Conservation (phyloP, 768 basidiomycete genomes). For the Russula virescens region DNA sequence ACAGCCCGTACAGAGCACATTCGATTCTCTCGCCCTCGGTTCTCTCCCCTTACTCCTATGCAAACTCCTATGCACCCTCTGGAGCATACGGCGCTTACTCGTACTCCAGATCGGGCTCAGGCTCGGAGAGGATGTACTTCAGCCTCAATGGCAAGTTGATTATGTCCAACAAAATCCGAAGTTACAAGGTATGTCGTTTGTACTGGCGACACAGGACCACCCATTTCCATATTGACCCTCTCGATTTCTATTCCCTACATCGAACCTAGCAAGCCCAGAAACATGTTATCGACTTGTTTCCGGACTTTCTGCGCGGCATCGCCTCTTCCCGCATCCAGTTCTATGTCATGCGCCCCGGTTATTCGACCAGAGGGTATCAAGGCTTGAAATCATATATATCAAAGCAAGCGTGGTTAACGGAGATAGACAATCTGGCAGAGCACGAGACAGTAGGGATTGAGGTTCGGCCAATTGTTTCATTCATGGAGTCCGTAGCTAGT, state of each 20-base stretch:
- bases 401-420: slow-evolving; percentile 6
- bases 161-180: slow-evolving; percentile 10
- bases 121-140: slow-evolving; percentile 11
- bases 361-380: neutral
- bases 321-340: slow-evolving; percentile 21
- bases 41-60: too few relatives aligned
- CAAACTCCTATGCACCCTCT: too few relatives aligned
- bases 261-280: slow-evolving; percentile 3
- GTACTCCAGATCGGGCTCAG: too few relatives aligned
- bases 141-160: slow-evolving; percentile 14
- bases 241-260: neutral
- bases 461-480: slow-evolving; percentile 4
- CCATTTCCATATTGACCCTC: too few relatives aligned
- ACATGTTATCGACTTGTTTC: slow-evolving; percentile 8
- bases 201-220: too few relatives aligned
- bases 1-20: too few relatives aligned
- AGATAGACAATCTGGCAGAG: slow-evolving; percentile 1
- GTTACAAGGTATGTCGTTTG: slow-evolving; percentile 11
- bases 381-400: slow-evolving; percentile 14
- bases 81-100: too few relatives aligned
- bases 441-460: slow-evolving; percentile 12
- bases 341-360: slow-evolving; percentile 14
- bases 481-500: slow-evolving; percentile 13
- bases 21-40: too few relatives aligned
- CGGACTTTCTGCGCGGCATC: slow-evolving; percentile 7